Evolutionary conservation across 2,329 filamentous ascomycete species (phyloP).

Genomic region (Pyrenochaeta sp.): DNA sequence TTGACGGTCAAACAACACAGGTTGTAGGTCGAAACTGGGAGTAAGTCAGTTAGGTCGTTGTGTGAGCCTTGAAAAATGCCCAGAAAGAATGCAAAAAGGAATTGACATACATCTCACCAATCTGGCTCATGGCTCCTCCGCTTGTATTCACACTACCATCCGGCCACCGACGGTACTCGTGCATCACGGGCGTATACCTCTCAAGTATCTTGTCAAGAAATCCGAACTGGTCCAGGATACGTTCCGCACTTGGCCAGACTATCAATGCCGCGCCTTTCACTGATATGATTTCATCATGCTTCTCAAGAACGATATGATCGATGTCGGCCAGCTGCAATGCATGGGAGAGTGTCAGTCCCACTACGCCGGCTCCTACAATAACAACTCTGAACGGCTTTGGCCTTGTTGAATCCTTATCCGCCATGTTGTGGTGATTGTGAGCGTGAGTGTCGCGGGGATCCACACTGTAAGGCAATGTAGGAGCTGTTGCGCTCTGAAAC

Average conservation of each 20-base stretch:
- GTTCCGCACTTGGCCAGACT: slow-evolving; percentile 26
- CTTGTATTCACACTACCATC: slow-evolving; percentile 14
- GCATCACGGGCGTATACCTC: slow-evolving; percentile 10
- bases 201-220: slow-evolving; percentile 18
- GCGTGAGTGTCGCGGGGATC: background rate
- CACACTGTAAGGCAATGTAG: no score
- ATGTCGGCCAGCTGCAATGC: slow-evolving; percentile 29
- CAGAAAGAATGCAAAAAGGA: background rate
- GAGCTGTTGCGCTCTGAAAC: background rate
- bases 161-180: slow-evolving; percentile 20
- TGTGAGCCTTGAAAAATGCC: background rate
- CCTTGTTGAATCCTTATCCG: background rate
- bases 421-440: slow-evolving; percentile 1
- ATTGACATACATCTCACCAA: slow-evolving; percentile 7
- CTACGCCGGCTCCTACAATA: slow-evolving; percentile 28
- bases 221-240: slow-evolving; percentile 36
- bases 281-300: slow-evolving; percentile 26
- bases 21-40: slow-evolving; percentile 9
- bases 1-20: slow-evolving; percentile 27
- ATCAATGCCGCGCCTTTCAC: slow-evolving; percentile 30
- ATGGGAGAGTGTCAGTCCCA: slow-evolving; percentile 29
- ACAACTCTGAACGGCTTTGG: slow-evolving; percentile 23
- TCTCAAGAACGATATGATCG: slow-evolving; percentile 35
- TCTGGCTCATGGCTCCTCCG: background rate
- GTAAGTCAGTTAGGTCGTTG: background rate